A percentile compares a stretch with the other conserved stretches of the same genome.
Conservation (phyloP, 345 rosid species). For the Brassica incana region DNA sequence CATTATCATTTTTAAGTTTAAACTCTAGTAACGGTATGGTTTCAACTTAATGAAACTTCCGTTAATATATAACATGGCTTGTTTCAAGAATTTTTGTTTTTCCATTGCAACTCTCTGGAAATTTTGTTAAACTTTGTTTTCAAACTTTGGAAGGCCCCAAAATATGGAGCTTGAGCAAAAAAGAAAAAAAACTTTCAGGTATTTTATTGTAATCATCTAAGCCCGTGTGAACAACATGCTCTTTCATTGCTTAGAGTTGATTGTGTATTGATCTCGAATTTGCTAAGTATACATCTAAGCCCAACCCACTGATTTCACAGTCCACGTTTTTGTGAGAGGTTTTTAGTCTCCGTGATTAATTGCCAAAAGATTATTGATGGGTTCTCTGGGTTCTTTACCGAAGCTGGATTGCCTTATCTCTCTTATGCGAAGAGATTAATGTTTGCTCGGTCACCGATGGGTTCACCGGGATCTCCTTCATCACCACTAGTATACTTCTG, state of each 20-base stretch:
- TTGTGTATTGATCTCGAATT: slow-evolving; percentile 11
- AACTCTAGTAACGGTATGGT: slow-evolving; percentile 62
- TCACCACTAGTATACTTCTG: no score
- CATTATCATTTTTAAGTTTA: slow-evolving; percentile 51
- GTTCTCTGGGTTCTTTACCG: no score
- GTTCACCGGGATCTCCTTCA: no score
- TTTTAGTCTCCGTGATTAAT: no score
- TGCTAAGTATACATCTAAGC: neutral
- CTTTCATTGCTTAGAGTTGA: slow-evolving; percentile 21
- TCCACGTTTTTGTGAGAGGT: no score
- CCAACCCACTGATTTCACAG: no score
- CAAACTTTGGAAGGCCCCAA: slow-evolving; percentile 96
- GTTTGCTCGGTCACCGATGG: no score
- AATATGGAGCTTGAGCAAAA: slow-evolving; percentile 68
- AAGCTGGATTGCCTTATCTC: no score
- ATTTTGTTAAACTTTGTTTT: slow-evolving; percentile 87
- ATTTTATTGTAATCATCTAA: slow-evolving; percentile 14
- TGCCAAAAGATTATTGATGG: no score
- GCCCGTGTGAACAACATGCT: neutral
- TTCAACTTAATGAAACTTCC: neutral
- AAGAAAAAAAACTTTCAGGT: slow-evolving; percentile 20
- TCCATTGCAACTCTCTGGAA: slow-evolving; percentile 57
- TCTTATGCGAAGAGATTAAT: no score
- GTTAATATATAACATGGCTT: neutral
- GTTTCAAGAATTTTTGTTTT: neutral